Percentiles rank a stretch among this genome's conserved stretches.
phyloP scores from a whole-genome alignment of 2,329 filamentous ascomycete genomes.

The Didymella pinodella region DNA sequence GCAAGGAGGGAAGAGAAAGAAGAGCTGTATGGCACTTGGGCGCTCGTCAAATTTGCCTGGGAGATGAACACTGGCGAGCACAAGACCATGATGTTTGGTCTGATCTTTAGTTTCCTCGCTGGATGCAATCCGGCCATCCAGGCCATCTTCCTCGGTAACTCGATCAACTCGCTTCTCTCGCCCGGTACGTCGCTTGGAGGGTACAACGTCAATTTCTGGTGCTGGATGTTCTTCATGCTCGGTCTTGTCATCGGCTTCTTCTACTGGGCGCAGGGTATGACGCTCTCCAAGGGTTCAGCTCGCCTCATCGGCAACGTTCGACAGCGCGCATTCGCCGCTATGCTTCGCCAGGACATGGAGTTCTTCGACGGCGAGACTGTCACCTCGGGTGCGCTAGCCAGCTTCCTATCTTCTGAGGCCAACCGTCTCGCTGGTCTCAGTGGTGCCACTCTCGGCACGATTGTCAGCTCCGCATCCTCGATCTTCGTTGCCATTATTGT shows the following conservation, averaged over 20 bases:
- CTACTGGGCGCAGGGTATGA: slow-evolving; percentile 42
- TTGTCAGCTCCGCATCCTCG: slow-evolving; percentile 81
- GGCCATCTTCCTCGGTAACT: slow-evolving; percentile 84
- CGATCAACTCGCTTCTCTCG: slow-evolving; percentile 75
- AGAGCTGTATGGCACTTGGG: slow-evolving; percentile 50
- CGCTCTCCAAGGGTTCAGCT: slow-evolving; percentile 65
- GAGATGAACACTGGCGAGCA: slow-evolving; percentile 45
- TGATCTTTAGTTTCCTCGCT: slow-evolving; percentile 45
- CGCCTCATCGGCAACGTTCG: slow-evolving; percentile 83
- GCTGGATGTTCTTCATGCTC: slow-evolving; percentile 49
- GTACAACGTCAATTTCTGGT: slow-evolving; percentile 69
- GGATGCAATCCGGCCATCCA: slow-evolving; percentile 53
- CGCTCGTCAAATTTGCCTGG: slow-evolving; percentile 50
- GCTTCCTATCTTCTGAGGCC: slow-evolving; percentile 72
- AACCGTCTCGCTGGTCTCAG: slow-evolving; percentile 90
- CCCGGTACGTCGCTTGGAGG: slow-evolving; percentile 62
- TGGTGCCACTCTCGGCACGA: slow-evolving; percentile 85
- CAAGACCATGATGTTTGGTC: slow-evolving; percentile 54
- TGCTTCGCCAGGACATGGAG: slow-evolving; percentile 83
- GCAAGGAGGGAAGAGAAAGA: slow-evolving; percentile 49
- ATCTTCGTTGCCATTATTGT: slow-evolving; percentile 76
- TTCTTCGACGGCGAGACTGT: slow-evolving; percentile 95
- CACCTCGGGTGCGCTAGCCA: slow-evolving; percentile 84
- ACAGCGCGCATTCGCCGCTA: slow-evolving; percentile 81
- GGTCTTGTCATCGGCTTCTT: slow-evolving; percentile 37